These are phyloP conservation scores for Camellia lanceoleosa DNA, from an alignment of 148 eudicot species.

Conservation along the genomic window DNA sequence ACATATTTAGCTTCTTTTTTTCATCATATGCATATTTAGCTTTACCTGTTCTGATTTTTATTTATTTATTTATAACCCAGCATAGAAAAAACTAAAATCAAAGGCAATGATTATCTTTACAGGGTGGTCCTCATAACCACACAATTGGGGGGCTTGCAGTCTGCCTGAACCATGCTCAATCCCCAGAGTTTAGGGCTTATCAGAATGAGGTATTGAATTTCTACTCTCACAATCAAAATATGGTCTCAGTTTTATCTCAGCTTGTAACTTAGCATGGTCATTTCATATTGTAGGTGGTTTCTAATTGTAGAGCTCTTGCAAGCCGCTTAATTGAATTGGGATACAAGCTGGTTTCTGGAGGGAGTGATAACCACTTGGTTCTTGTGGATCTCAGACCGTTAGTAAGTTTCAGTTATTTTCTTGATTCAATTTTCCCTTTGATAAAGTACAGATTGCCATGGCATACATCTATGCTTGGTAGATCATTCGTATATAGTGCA, in stretches of 20 bases:
- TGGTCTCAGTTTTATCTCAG: background rate
- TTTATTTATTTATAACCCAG: background rate
- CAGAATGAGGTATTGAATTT: slow-evolving; percentile 50
- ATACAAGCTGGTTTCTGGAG: slow-evolving; percentile 80
- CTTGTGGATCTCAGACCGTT: slow-evolving; percentile 87
- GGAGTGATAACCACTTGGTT: slow-evolving; percentile 90
- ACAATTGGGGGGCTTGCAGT: slow-evolving; percentile 92
- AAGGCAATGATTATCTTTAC: slow-evolving; percentile 16
- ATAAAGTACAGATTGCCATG: background rate
- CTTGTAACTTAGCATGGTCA: slow-evolving; percentile 5
- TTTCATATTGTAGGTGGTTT: slow-evolving; percentile 50
- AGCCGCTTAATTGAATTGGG: slow-evolving; percentile 61
- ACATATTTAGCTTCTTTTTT: background rate
- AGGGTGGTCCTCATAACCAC: slow-evolving; percentile 99
- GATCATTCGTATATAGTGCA: background rate
- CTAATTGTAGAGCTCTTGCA: slow-evolving; percentile 82
- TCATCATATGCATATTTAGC: background rate
- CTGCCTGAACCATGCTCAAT: slow-evolving; percentile 75
- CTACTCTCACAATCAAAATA: slow-evolving; percentile 8
- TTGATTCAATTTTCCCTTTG: background rate
- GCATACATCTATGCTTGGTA: background rate
- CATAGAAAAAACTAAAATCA: background rate
- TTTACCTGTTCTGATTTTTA: background rate
- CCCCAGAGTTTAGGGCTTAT: slow-evolving; percentile 71
- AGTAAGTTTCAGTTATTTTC: slow-evolving; percentile 34